A percentile compares a stretch with the other conserved stretches of the same genome.
phyloP scores from a whole-genome alignment of 371 early-diverging fungal species.

The Saksenaea vasiformis region DNA sequence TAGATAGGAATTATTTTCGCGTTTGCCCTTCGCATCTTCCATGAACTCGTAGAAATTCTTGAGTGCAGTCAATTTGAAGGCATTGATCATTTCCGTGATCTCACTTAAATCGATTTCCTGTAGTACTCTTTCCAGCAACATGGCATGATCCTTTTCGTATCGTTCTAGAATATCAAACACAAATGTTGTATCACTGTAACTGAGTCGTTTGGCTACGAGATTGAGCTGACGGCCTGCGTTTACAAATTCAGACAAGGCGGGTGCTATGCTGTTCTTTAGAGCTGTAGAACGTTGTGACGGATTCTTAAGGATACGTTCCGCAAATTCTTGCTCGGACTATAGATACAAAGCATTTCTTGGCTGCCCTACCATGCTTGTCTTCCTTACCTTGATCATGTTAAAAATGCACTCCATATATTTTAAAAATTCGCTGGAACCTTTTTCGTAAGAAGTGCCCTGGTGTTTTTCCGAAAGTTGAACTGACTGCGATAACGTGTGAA shows the following conservation, averaged over 20 bases:
- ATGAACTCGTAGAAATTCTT: slow-evolving; percentile 71
- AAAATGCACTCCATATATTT: slow-evolving; percentile 63
- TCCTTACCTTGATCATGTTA: slow-evolving; percentile 58
- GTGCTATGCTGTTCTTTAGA: slow-evolving; percentile 56
- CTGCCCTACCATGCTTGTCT: neutral
- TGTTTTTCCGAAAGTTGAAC: slow-evolving; percentile 51
- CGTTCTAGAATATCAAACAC: slow-evolving; percentile 80
- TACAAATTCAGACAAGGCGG: slow-evolving; percentile 62
- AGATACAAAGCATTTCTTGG: neutral
- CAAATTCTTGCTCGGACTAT: slow-evolving; percentile 69
- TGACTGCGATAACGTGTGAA: slow-evolving; percentile 57
- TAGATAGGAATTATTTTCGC: slow-evolving; percentile 37
- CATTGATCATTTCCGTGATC: slow-evolving; percentile 53
- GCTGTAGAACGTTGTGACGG: slow-evolving; percentile 58
- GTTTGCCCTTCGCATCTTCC: slow-evolving; percentile 63
- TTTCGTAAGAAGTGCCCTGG: slow-evolving; percentile 65
- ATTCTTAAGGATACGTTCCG: slow-evolving; percentile 61
- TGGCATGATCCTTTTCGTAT: slow-evolving; percentile 35
- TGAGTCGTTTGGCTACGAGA: slow-evolving; percentile 59
- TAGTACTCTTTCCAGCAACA: slow-evolving; percentile 19
- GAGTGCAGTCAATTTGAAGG: slow-evolving; percentile 60
- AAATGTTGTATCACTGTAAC: slow-evolving; percentile 73
- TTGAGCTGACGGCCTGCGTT: slow-evolving; percentile 70
- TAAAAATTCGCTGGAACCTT: slow-evolving; percentile 66
- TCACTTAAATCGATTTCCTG: slow-evolving; percentile 38